A percentile compares a stretch with the other conserved stretches of the same genome.
Conservation (phyloP, 495 filamentous ascomycete genomes). For the Amorphotheca resinae region DNA sequence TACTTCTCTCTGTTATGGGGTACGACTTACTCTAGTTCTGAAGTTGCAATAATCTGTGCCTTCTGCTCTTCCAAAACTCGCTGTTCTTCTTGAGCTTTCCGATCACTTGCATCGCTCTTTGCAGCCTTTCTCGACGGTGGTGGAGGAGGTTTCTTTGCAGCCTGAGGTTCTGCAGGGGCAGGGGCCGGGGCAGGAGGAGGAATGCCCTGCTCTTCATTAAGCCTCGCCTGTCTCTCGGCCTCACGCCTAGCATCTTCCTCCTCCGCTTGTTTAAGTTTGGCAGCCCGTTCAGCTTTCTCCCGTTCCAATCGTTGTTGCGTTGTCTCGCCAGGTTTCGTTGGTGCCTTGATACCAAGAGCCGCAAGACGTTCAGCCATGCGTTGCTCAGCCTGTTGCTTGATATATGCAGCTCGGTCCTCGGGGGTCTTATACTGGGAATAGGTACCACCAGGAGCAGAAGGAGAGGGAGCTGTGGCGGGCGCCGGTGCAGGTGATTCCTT, state of each 20-base stretch:
- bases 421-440: constrained; percentile 79
- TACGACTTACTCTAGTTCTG: constrained; percentile 69
- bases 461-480: constrained; percentile 4
- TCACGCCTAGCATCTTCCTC: constrained; percentile 92
- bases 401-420: constrained; percentile 88
- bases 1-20: constrained; percentile 10
- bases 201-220: constrained; percentile 68
- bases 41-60: constrained; percentile 60
- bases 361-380: constrained; percentile 97
- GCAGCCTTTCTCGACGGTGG: constrained; percentile 67
- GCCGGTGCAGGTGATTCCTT: constrained; percentile 28
- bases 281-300: constrained; percentile 76
- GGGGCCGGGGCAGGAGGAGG: constrained; percentile 21
- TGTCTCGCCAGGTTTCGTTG: constrained; percentile 59
- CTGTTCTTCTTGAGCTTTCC: constrained; percentile 42
- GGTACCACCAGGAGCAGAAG: constrained; percentile 33
- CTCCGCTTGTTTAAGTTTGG: constrained; percentile 76
- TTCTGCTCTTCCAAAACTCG: constrained; percentile 57
- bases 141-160: constrained; percentile 71
- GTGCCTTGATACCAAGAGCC: constrained; percentile 78
- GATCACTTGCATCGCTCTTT: constrained; percentile 46
- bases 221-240: constrained; percentile 68
- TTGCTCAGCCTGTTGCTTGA: constrained; percentile 92
- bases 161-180: constrained; percentile 32
- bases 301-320: constrained; percentile 75